phyloP scores from a whole-genome alignment of 345 rosid species.

The Odontarrhena argentea region DNA sequence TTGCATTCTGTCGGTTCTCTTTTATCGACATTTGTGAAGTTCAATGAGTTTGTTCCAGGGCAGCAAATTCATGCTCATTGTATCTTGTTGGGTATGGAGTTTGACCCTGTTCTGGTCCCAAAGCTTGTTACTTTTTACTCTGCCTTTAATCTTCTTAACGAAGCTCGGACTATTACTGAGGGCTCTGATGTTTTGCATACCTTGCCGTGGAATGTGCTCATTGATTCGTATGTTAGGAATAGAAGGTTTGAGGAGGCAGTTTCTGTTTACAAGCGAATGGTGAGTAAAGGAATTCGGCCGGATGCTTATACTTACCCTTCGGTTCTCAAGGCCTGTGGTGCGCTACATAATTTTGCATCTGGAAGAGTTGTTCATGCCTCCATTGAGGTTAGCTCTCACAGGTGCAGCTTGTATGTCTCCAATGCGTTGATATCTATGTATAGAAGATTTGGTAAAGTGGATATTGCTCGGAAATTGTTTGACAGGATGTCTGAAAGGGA shows the following conservation, averaged over 20 bases:
- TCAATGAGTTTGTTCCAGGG: conserved; percentile 48
- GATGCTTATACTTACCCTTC: conserved; percentile 80
- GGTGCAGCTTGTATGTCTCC: conserved; percentile 60
- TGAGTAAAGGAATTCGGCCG: conserved; percentile 50
- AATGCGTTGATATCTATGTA: conserved; percentile 82
- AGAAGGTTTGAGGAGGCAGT: conserved; percentile 52
- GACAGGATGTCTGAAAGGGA: conserved; percentile 66
- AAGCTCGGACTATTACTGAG: conserved; percentile 48
- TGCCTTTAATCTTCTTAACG: conserved; percentile 45
- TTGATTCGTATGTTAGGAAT: conserved; percentile 56
- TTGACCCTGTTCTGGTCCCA: conserved; percentile 57
- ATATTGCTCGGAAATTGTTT: conserved; percentile 56
- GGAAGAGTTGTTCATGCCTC: conserved; percentile 61
- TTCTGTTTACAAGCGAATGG: conserved; percentile 55
- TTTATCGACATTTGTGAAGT: conserved; percentile 48
- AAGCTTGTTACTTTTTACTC: conserved; percentile 70
- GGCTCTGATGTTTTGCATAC: conserved; percentile 49
- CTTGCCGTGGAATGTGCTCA: conserved; percentile 71
- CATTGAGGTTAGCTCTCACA: conserved; percentile 45
- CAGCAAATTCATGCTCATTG: conserved; percentile 60
- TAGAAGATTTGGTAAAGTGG: conserved; percentile 56
- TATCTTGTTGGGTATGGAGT: conserved; percentile 58
- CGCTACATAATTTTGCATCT: conserved; percentile 45
- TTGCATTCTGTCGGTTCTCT: conserved; percentile 51
- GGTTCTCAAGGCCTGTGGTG: conserved; percentile 78